Conservation (phyloP, 2,329 filamentous ascomycete genomes). For the Chalara sp. region DNA sequence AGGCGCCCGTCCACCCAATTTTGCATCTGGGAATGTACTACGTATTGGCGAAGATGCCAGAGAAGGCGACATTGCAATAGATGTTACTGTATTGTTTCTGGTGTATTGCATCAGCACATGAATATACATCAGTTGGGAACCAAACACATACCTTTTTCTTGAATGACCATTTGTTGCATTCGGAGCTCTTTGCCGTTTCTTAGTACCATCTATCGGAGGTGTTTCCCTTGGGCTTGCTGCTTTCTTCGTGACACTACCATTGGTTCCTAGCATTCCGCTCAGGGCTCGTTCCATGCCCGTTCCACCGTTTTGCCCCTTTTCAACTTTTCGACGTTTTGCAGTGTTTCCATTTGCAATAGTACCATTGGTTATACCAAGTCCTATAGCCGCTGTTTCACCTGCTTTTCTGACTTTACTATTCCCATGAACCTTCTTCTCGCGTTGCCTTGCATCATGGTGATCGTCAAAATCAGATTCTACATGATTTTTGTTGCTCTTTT, state of each 20-base stretch:
- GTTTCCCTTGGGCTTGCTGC: constrained; percentile 62
- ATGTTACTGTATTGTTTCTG: constrained; percentile 39
- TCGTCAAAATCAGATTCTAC: constrained; percentile 79
- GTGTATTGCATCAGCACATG: neutral
- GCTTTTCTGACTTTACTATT: constrained; percentile 58
- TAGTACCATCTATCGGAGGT: constrained; percentile 54
- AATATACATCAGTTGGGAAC: neutral
- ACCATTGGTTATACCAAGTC: constrained; percentile 59
- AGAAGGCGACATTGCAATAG: constrained; percentile 57
- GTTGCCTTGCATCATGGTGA: constrained; percentile 37
- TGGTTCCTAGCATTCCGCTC: constrained; percentile 47
- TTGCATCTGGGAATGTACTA: constrained; percentile 58
- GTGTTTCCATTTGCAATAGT: constrained; percentile 42
- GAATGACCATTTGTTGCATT: constrained; percentile 57
- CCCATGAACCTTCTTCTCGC: constrained; percentile 56
- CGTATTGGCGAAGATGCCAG: constrained; percentile 71
- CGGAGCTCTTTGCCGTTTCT: constrained; percentile 62
- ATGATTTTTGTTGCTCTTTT: constrained; percentile 52
- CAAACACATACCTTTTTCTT: constrained; percentile 65
- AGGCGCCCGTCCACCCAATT: constrained; percentile 44
- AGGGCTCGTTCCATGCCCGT: constrained; percentile 61
- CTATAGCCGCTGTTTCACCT: constrained; percentile 45
- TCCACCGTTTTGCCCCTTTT: constrained; percentile 51
- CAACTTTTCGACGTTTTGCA: constrained; percentile 75
- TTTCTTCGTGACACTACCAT: constrained; percentile 46